Conservation (phyloP, 768 basidiomycete genomes). For the Phylloporus sp. region DNA sequence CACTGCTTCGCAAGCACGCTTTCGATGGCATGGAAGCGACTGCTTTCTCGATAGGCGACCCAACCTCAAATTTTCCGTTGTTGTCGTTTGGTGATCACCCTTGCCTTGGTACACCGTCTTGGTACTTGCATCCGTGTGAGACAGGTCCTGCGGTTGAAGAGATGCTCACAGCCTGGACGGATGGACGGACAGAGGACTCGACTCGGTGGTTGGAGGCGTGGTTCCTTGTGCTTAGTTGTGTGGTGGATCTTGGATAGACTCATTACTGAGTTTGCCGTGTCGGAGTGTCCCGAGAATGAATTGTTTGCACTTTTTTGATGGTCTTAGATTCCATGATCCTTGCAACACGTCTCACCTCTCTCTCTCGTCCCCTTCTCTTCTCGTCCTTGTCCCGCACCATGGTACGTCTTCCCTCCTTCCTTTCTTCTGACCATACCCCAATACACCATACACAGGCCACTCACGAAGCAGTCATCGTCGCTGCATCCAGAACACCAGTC, state of each 20-base stretch:
- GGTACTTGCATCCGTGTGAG: constrained; percentile 89
- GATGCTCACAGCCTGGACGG: constrained; percentile 46
- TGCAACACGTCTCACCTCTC: constrained; percentile 36
- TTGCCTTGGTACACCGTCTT: constrained; percentile 62
- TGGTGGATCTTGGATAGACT: constrained; percentile 46
- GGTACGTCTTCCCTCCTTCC: constrained; percentile 35
- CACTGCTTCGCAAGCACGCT: constrained; percentile 52
- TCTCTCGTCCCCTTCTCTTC: constrained; percentile 36
- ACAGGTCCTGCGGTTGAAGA: constrained; percentile 63
- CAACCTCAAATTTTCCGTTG: constrained; percentile 59
- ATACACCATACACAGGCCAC: constrained; percentile 30
- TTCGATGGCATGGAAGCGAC: constrained; percentile 43
- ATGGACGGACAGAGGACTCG: constrained; percentile 8
- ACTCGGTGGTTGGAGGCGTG: constrained; percentile 62
- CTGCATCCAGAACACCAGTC: constrained; percentile 90
- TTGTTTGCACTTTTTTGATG: constrained; percentile 2
- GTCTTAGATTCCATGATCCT: constrained; percentile 38
- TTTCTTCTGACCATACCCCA: not conserved
- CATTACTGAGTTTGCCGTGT: not conserved
- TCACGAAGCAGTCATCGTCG: constrained; percentile 89
- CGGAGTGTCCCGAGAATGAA: constrained; percentile 20
- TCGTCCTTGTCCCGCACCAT: constrained; percentile 40
- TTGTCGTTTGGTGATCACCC: constrained; percentile 89
- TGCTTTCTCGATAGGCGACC: constrained; percentile 49
- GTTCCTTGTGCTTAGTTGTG: constrained; percentile 68